These are phyloP conservation scores for Boletus smithii DNA, from an alignment of 1,284 basidiomycete species.

Conservation along the genomic window DNA sequence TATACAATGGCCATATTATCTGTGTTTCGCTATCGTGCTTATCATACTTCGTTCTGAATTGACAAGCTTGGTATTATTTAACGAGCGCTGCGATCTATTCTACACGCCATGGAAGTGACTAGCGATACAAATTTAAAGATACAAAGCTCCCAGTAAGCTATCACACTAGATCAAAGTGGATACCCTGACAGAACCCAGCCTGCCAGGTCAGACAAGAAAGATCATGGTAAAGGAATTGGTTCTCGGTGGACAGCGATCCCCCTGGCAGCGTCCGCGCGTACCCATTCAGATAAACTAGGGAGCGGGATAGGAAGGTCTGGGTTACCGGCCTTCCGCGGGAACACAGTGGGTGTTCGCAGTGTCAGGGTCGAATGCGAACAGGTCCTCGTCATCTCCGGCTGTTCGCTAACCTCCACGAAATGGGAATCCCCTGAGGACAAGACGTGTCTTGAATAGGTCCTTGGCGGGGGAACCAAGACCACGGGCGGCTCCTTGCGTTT, in stretches of 20 bases:
- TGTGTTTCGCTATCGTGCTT: conserved; percentile 11
- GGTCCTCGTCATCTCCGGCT: too few species aligned
- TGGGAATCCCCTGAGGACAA: conserved; percentile 1
- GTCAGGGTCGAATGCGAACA: too few species aligned
- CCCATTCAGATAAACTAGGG: conserved; percentile 52
- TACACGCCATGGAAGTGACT: conserved; percentile 11
- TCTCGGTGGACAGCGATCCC: conserved; percentile 22
- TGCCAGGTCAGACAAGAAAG: conserved; percentile 2
- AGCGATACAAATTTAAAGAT: conserved; percentile 18
- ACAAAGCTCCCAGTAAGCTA: too few species aligned
- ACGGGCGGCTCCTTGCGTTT: conserved; percentile 6
- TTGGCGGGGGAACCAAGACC: conserved; percentile 19
- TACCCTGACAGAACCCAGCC: conserved; percentile 8
- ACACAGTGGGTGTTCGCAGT: conserved; percentile 19
- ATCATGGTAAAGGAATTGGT: conserved; percentile 10
- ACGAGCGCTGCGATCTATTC: conserved; percentile 8
- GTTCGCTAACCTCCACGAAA: not conserved
- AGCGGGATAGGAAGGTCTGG: conserved; percentile 55
- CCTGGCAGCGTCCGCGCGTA: conserved; percentile 44
- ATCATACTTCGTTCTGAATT: conserved; percentile 13
- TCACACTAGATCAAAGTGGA: too few species aligned
- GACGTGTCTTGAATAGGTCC: conserved; percentile 10
- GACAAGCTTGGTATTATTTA: conserved; percentile 7
- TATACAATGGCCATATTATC: conserved; percentile 4
- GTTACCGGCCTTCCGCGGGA: conserved; percentile 45